Percentiles rank a stretch among this genome's conserved stretches.
Conservation (phyloP, 176 grass and related monocot species). For the Phoenix roebelenii region DNA sequence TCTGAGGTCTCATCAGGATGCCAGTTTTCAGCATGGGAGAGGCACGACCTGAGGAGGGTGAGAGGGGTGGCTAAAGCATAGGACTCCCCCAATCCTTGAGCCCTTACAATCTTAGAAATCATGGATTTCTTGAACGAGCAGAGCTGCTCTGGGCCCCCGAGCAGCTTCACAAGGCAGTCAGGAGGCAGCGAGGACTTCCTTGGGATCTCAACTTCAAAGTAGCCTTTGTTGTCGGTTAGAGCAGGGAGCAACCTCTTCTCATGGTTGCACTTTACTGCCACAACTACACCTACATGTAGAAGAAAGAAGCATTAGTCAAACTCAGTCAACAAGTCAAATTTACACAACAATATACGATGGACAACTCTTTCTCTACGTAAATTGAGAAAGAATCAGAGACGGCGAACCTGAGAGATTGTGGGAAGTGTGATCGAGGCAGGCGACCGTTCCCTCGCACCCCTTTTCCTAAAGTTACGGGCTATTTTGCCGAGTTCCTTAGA, state of each 20-base stretch:
- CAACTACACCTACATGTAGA: slow-evolving; percentile 24
- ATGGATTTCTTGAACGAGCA: slow-evolving; percentile 23
- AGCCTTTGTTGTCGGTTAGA: slow-evolving; percentile 19
- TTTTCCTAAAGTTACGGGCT: too few relatives aligned
- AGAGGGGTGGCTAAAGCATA: slow-evolving; percentile 29
- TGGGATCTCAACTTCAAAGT: slow-evolving; percentile 26
- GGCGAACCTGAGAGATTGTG: slow-evolving; percentile 25
- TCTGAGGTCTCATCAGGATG: too few relatives aligned
- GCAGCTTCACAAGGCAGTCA: slow-evolving; percentile 29
- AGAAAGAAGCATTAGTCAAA: too few relatives aligned
- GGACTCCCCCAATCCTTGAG: neutral
- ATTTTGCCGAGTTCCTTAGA: too few relatives aligned
- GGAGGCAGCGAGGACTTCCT: neutral
- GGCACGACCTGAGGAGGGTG: slow-evolving; percentile 25
- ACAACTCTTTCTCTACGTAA: too few relatives aligned
- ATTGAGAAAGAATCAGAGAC: too few relatives aligned
- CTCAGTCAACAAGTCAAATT: too few relatives aligned
- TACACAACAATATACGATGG: too few relatives aligned
- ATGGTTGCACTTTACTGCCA: slow-evolving; percentile 28
- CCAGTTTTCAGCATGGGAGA: neutral
- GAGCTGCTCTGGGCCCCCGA: slow-evolving; percentile 33
- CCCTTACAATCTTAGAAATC: slow-evolving; percentile 19
- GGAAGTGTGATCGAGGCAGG: slow-evolving; percentile 34
- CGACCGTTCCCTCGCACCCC: slow-evolving; percentile 11
- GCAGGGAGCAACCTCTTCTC: neutral